Conservation (phyloP, 805 yeast genomes). For the Candida xyloterini region DNA sequence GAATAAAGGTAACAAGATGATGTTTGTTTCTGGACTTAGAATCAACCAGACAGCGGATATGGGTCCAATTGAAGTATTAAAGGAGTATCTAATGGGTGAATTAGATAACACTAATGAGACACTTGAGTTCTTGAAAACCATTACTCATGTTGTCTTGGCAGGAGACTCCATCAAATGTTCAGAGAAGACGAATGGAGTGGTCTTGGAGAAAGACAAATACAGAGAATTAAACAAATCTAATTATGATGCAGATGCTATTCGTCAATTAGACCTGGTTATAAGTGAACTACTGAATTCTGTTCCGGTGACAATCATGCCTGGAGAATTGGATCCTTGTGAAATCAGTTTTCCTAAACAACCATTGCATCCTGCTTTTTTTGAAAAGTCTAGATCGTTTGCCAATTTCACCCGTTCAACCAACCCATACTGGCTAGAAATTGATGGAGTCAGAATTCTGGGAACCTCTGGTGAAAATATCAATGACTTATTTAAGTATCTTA, state of each 20-base stretch:
- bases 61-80: conserved; percentile 53
- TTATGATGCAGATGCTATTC: conserved; percentile 46
- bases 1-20: conserved; percentile 43
- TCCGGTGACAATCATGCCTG: conserved; percentile 81
- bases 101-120: conserved; percentile 33
- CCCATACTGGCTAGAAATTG: conserved; percentile 68
- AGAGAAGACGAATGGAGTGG: conserved; percentile 24
- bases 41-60: conserved; percentile 44
- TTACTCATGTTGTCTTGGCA: conserved; percentile 59
- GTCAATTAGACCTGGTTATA: conserved; percentile 58
- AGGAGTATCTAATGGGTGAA: conserved; percentile 71
- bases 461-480: conserved; percentile 82
- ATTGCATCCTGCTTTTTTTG: conserved; percentile 73
- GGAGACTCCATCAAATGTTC: conserved; percentile 55
- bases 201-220: conserved; percentile 36
- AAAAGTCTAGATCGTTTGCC: conserved; percentile 32
- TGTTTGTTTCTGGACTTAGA: conserved; percentile 74
- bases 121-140: conserved; percentile 19
- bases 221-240: conserved; percentile 54
- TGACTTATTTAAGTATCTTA: conserved; percentile 69
- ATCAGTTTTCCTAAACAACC: conserved; percentile 86
- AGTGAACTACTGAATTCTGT: conserved; percentile 53
- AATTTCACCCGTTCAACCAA: conserved; percentile 54
- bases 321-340: conserved; percentile 82
- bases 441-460: conserved; percentile 58